Percentiles rank a stretch among this genome's conserved stretches.
Conservation (phyloP, 2,329 filamentous ascomycete genomes). For the Sclerotinia minor region DNA sequence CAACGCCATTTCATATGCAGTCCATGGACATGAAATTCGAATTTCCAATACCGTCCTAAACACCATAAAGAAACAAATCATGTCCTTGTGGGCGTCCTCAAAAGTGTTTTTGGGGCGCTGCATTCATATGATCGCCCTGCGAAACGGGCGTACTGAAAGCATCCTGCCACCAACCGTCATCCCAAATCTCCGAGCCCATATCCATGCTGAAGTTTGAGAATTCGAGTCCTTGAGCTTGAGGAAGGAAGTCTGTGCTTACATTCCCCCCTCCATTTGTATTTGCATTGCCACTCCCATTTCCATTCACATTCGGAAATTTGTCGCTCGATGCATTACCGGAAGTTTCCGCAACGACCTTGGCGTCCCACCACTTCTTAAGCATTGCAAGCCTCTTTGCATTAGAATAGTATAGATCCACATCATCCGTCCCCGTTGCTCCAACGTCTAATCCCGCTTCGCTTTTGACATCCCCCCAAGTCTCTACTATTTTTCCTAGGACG, state of each 20-base stretch:
- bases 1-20: no score
- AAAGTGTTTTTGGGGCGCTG: not conserved
- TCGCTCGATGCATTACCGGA: not conserved
- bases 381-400: constrained; percentile 9
- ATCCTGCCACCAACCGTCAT: constrained; percentile 22
- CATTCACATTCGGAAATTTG: not conserved
- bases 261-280: not conserved
- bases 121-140: not conserved
- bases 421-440: not conserved
- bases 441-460: not conserved
- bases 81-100: not conserved
- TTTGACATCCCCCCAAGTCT: not conserved
- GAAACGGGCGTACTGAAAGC: constrained; percentile 3
- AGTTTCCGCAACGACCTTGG: constrained; percentile 14
- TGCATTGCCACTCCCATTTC: not conserved
- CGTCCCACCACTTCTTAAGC: constrained; percentile 20
- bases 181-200: constrained; percentile 3
- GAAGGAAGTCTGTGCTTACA: not conserved
- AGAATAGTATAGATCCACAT: not conserved
- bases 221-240: not conserved
- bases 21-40: no score
- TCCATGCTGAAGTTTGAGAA: not conserved
- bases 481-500: not conserved
- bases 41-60: not conserved
- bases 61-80: not conserved